Percentiles rank a stretch among this genome's conserved stretches.
These are phyloP conservation scores for Zygotorulaspora chibaensis DNA, from an alignment of 805 yeast species.

Conservation along the genomic window DNA sequence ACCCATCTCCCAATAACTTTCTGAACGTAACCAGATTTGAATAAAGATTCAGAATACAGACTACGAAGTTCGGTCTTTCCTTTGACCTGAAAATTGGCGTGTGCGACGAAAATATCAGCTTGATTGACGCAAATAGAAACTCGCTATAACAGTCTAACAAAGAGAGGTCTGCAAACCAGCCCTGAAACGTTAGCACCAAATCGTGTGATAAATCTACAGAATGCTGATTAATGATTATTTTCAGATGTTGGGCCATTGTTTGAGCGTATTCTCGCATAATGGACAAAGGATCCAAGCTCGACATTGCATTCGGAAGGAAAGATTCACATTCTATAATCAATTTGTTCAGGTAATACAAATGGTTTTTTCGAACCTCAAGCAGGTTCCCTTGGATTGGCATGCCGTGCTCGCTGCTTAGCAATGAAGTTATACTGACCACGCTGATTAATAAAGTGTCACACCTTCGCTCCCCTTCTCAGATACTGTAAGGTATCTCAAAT, in stretches of 20 bases:
- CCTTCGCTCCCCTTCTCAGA: too few species aligned
- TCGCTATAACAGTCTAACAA: constrained; percentile 13
- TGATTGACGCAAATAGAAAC: constrained; percentile 13
- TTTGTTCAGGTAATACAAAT: too few species aligned
- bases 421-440: too few species aligned
- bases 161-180: constrained; percentile 8
- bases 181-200: neutral
- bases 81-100: constrained; percentile 16
- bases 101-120: constrained; percentile 14
- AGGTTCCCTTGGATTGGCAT: too few species aligned
- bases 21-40: constrained; percentile 6
- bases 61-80: constrained; percentile 12
- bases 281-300: too few species aligned
- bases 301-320: too few species aligned
- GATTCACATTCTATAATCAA: too few species aligned
- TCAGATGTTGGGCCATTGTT: neutral
- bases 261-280: too few species aligned
- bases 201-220: constrained; percentile 1
- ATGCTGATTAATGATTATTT: neutral
- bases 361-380: too few species aligned
- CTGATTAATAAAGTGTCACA: too few species aligned
- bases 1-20: constrained; percentile 9
- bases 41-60: constrained; percentile 11
- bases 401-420: too few species aligned
- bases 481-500: too few species aligned